Base-by-base conservation (phyloP, 345 rosid genomes). In the Syzygium grande region DNA sequence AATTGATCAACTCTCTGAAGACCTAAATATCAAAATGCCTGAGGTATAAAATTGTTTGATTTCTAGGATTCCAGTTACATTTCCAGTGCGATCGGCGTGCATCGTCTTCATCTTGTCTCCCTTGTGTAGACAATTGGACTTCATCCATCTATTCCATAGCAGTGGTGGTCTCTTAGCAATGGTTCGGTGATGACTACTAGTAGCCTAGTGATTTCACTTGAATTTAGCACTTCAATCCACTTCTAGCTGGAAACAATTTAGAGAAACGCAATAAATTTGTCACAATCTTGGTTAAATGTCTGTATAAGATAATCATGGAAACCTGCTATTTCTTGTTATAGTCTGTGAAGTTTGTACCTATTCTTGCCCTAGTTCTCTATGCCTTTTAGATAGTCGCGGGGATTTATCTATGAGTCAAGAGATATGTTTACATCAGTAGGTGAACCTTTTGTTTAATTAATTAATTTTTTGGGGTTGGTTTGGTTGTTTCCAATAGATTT, bases 1-100 rank as follows among this genome's bases (percentile, higher is more conserved):
- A 56, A 98, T 95, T 87, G 99, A 98, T 92, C 99, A 96, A 88
- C 95, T 97, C 56, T 94, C 98, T 63, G 99, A 97, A 92, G 99
- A 98, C 87, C 92, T 98, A 30, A 95, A 95, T 89, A 93, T 98
- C 90, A 94, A 95, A 93, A 98, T 98, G 99, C 96, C 98, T 19
- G 99, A 98, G 97, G 99, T 98, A 92, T 38, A 43, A 52, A 78
- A 41, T 5, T 77, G 56, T 85, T 55, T 1, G 41, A 43, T 16
- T 51, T 54, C 51, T 21, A 46, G 43, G 49, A 78, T 46, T 30
- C 77, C 46, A 51, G 16, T 17, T 3, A n/a, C 19, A 61, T 84
- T 9, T 63, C 17, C 34, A 52, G 63, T 22, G 68, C n/a, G 54
- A 84, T 87, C 23, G 16, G 84, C 5, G 0, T 49, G 5, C 16